Conservation (phyloP, 148 eudicot species). For the Rhododendron vialii region DNA sequence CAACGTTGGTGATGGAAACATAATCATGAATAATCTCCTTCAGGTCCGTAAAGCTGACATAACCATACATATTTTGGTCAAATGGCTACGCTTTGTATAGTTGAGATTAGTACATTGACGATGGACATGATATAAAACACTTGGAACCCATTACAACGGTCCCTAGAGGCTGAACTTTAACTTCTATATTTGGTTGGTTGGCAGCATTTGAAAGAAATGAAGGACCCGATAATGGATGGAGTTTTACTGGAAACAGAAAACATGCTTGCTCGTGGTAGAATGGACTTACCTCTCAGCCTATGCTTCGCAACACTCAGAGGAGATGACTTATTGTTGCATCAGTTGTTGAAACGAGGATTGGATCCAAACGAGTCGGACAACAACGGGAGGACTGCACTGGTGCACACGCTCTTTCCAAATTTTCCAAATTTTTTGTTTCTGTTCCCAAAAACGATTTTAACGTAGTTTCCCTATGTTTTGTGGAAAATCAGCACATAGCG, state of each 20-base stretch:
- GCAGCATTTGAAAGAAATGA: constrained; percentile 63
- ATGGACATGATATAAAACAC: background rate
- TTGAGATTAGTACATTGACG: background rate
- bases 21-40: constrained; percentile 70
- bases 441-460: background rate
- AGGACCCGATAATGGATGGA: constrained; percentile 53
- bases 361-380: constrained; percentile 93
- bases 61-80: background rate
- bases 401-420: constrained; percentile 16
- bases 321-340: constrained; percentile 58
- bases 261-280: constrained; percentile 70
- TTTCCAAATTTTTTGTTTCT: background rate
- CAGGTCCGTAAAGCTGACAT: constrained; percentile 34
- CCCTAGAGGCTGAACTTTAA: background rate
- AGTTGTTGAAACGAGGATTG: constrained; percentile 63
- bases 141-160: background rate
- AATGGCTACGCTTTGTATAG: background rate
- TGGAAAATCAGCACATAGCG: constrained; percentile 68
- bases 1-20: constrained; percentile 60
- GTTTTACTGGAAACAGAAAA: constrained; percentile 61
- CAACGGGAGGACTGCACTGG: constrained; percentile 77
- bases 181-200: background rate
- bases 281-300: constrained; percentile 73
- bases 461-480: background rate
- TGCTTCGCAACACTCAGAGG: constrained; percentile 72